Evolutionary conservation across 768 basidiomycete species (phyloP), one percentile per base, ranked within the genome.

Genomic region (Lactarius sp.): DNA sequence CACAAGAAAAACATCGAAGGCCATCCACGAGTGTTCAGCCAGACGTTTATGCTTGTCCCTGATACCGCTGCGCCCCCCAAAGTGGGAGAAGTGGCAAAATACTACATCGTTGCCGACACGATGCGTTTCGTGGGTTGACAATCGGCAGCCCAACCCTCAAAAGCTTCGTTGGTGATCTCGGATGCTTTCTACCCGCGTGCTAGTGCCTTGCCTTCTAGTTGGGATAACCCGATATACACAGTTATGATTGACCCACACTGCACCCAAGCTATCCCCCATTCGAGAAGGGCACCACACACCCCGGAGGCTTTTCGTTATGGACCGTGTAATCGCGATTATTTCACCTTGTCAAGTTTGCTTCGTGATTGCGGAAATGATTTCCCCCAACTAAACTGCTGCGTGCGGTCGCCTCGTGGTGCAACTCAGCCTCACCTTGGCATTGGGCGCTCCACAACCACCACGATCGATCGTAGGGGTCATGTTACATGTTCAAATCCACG

Each of bases 11-110:
- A 62, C 12, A 69, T 86, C 18, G 91, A 93, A 60, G 88, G 84
- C 12, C 89, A 91, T 44, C 86, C 92, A 8, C 83, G 92, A 44
- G 89, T 92, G 55, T 94, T 94, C 75, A 87, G 87, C 18, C 92
- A 94, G 73, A 89, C 90, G 6, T 94, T 94, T 70, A 83, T 94
- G 78, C 85, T 94, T 41, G 83, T 87, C 10, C 90, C 90, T 4
- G 90, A 92, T 71, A 78, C 88, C 3, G 79, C 78, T 49, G 84
- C 86, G 36, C 79, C 87, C 3, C 79, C 84, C 18, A 85, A 85
- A 64, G 79, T 81, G 5, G 89, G 86, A 61, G 88, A 89, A 70
- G 82, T 89, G 0, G 87, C 88, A 9, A 92, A 88, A 72, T 93
- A 93, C 71, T 93, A 88, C 70, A 78, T 94, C 60, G 84, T 84